Evolutionary conservation across 192 early-diverging fungal genomes (phyloP).

Genomic region (Geranomyces michiganensis): DNA sequence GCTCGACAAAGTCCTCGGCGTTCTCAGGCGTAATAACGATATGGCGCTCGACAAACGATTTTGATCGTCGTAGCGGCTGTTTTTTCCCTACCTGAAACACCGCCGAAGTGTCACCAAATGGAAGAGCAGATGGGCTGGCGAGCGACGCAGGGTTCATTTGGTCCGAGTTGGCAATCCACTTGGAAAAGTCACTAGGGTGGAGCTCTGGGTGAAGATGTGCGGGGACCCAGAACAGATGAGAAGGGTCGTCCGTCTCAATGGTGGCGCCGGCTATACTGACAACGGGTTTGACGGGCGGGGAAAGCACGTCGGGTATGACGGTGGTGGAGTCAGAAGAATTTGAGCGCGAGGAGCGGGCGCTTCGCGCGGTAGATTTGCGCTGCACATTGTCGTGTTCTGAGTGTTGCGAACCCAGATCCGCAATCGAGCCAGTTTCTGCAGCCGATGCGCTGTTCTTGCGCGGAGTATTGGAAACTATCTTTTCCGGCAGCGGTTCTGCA

Average conservation of each 20-base stretch:
- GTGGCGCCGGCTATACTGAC: slow-evolving; percentile 24
- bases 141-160: neutral
- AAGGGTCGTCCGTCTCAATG: slow-evolving; percentile 31
- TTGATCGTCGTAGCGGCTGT: slow-evolving; percentile 32
- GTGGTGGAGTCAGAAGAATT: slow-evolving; percentile 11
- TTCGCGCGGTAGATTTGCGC: slow-evolving; percentile 3
- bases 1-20: slow-evolving; percentile 31
- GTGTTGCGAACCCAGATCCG: neutral
- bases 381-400: neutral
- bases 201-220: slow-evolving; percentile 40
- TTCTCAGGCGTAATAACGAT: slow-evolving; percentile 41
- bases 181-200: slow-evolving; percentile 32
- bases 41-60: slow-evolving; percentile 44
- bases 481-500: neutral
- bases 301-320: slow-evolving; percentile 32
- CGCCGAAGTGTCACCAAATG: neutral
- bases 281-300: slow-evolving; percentile 19
- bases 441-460: neutral
- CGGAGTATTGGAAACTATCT: neutral
- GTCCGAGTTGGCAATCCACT: slow-evolving; percentile 29
- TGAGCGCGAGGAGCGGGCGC: slow-evolving; percentile 14
- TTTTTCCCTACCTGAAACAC: slow-evolving; percentile 22
- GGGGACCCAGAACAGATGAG: slow-evolving; percentile 41
- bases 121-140: neutral
- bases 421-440: neutral